phyloP scores from a whole-genome alignment of 768 basidiomycete genomes.

The Tulasnella sp. region DNA sequence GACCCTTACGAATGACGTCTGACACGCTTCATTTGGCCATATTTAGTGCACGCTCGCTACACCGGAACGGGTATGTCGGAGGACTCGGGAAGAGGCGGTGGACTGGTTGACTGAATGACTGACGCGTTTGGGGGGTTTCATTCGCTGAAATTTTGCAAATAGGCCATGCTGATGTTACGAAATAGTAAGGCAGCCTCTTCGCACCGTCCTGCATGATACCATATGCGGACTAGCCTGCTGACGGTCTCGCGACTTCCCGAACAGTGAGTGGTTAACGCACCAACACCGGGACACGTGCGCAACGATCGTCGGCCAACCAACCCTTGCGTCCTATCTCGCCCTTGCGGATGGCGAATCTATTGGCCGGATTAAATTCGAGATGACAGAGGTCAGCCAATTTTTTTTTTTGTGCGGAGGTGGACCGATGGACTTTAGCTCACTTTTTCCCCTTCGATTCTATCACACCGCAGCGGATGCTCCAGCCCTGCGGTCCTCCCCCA shows the following conservation, averaged over 20 bases:
- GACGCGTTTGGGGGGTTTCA: constrained; percentile 25
- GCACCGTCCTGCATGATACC: neutral
- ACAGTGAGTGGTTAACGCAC: constrained; percentile 95
- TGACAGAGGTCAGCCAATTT: constrained; percentile 77
- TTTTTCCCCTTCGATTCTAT: neutral
- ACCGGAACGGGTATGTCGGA: constrained; percentile 82
- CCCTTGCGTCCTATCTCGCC: constrained; percentile 82
- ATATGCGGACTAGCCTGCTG: neutral
- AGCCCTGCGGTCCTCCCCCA: constrained; percentile 92
- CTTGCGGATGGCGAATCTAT: constrained; percentile 94
- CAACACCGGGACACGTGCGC: constrained; percentile 96
- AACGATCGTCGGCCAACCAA: constrained; percentile 89
- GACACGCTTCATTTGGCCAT: constrained; percentile 37
- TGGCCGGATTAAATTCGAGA: constrained; percentile 88
- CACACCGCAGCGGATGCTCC: constrained; percentile 76
- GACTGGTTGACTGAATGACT: neutral
- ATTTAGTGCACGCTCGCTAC: constrained; percentile 88
- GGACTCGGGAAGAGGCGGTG: neutral
- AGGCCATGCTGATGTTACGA: constrained; percentile 96
- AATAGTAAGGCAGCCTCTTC: constrained; percentile 67
- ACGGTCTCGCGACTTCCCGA: constrained; percentile 21
- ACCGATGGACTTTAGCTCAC: neutral
- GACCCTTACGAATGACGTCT: constrained; percentile 24
- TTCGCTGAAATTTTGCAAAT: constrained; percentile 22
- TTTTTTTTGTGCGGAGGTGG: constrained; percentile 28